Evolutionary conservation across 768 basidiomycete species (phyloP), one percentile per base, ranked within the genome.

Genomic region (Tricholoma furcatifolium): DNA sequence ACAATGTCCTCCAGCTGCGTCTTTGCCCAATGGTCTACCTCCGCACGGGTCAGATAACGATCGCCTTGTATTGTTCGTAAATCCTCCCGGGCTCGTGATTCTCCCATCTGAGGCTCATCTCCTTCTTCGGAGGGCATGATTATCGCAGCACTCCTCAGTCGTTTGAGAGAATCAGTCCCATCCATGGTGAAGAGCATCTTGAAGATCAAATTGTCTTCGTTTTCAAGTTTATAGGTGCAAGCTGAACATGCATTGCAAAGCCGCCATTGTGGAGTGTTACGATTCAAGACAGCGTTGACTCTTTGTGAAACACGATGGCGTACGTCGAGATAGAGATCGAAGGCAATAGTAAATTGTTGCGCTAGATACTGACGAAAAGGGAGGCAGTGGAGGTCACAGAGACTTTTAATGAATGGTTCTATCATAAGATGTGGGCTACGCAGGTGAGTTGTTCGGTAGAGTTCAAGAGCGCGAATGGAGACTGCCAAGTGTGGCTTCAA

Each of bases 311-410:
- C 55, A 5, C n/a, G 21, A 1, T 31, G 27, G 0, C 27, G 55
- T 21, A 71, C 55, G 0, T 43, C 35, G 0, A 66, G 41, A 41
- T 66, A 70, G 1, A 69, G 27, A 39, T 71, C 67, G 43, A 57
- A 64, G 20, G 58, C 56, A 1, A 63, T 62, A 2, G 56, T 51
- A 47, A 69, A 67, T 50, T 66, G 61, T 11, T 55, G 15, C 15
- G 50, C 38, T 6, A 66, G 45, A 42, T 61, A 54, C 4, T 46
- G 45, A n/a, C 53, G 31, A 45, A 57, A 65, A 1, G 45, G 32
- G 18, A 46, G 32, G 3, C 45, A 11, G 14, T 30, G 27, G 9
- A 35, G 31, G 32, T 46, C 45, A 14, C 32, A 47, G 34, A 47
- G 45, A 21, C n/a, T n/a, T n/a, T n/a, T n/a, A n/a, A n/a, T n/a